Evolutionary conservation across 768 basidiomycete genomes (phyloP), one percentile per base, ranked within the genome.

Genomic region (Strobilomyces echinocephalus): DNA sequence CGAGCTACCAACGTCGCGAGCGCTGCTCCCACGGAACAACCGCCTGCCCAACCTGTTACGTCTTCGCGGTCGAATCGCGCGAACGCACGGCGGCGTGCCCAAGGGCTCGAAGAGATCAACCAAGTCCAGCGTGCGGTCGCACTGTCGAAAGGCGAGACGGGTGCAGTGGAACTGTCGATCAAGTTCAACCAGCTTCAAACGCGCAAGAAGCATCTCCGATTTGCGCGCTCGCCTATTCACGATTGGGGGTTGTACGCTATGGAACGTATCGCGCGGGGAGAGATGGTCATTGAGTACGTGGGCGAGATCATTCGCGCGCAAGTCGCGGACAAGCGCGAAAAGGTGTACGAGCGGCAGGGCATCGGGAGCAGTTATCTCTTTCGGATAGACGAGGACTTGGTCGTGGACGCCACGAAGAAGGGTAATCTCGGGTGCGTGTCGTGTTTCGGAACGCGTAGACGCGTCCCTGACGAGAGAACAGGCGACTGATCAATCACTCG

Each of bases 261-360:
- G 89, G 97, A 99, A 76, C 82, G 83, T 64, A 97, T 99, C 60
- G 83, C 88, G 7, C 75, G 81, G 35, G 93, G 93, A 5, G 97
- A 99, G 74, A 97, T 99, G 94, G 95, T 99, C 30, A 97, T 98
- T 71, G 97, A 99, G 74, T 99, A 99, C 65, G 97, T 99, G 8
- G 97, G 97, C 18, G 97, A 99, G 78, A 80, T 97, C 58, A 93
- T 97, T 59, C 81, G 97, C 10, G 91, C 93, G 41, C 88, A 90
- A 63, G 91, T 97, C 11, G 97, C 97, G 26, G 97, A 98, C 62
- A 92, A 94, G 69, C 80, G 97, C 46, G 97, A 99, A 77, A 95
- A 97, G 76, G 83, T 85, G 60, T 99, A 99, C 68, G 92, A 97
- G 74, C 80, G 93, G 49, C 92, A 94, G 66, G 97, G 97, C 2